These are phyloP conservation scores for Spiraea crenata DNA, from an alignment of 331 rosid species.

Conservation along the genomic window DNA sequence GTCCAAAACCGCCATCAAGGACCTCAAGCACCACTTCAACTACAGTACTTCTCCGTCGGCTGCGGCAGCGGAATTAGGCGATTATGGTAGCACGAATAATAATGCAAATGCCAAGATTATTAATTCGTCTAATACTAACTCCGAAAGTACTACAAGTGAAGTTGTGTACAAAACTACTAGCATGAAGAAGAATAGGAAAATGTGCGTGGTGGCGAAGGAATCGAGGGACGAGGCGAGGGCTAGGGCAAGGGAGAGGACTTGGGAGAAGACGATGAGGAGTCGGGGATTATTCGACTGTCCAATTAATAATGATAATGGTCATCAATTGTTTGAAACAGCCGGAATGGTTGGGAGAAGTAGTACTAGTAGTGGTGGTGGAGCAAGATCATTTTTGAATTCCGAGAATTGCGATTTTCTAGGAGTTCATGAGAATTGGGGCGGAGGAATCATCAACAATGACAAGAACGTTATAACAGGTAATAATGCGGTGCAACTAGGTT, in stretches of 20 bases:
- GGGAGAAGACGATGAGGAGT: slow-evolving; percentile 30
- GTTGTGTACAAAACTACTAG: background rate
- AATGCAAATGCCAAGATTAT: background rate
- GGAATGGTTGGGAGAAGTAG: background rate
- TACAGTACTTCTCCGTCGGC: no score
- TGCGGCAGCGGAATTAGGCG: no score
- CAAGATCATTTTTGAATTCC: background rate
- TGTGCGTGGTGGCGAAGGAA: slow-evolving; percentile 30
- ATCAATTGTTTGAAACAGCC: background rate
- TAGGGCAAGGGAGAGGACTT: slow-evolving; percentile 56
- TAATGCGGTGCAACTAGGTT: background rate
- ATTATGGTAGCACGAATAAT: background rate
- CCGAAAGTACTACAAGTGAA: background rate
- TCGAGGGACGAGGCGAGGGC: slow-evolving; percentile 50
- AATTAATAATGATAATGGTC: no score
- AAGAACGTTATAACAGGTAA: slow-evolving; percentile 10
- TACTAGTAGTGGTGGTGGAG: no score
- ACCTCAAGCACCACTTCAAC: slow-evolving; percentile 23
- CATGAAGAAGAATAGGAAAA: slow-evolving; percentile 11
- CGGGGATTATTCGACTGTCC: no score
- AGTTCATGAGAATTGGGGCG: slow-evolving; percentile 29
- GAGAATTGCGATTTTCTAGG: slow-evolving; percentile 18
- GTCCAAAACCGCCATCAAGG: slow-evolving; percentile 45
- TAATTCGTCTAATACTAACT: background rate
- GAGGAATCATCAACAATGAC: background rate